A percentile compares a stretch with the other conserved stretches of the same genome.
These are phyloP conservation scores for Lathyrus aphaca DNA, from an alignment of 306 rosid genomes.

Conservation along the genomic window DNA sequence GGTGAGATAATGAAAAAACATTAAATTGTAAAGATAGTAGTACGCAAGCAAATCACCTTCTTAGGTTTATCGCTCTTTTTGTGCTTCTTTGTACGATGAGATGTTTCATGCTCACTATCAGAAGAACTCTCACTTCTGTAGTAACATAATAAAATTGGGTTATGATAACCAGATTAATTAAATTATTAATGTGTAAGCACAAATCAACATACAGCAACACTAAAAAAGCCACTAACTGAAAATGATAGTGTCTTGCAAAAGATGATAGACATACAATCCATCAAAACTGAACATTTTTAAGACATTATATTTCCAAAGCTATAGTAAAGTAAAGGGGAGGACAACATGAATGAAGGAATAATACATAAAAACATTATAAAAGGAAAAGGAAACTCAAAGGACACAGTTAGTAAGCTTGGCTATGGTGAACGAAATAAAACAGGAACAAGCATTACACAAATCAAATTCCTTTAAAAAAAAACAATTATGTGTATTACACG, in stretches of 20 bases:
- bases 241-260: background rate
- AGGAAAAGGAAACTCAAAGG: too few relatives aligned
- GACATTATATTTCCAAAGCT: too few relatives aligned
- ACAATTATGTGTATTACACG: background rate
- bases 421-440: too few relatives aligned
- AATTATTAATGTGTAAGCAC: background rate
- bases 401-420: too few relatives aligned
- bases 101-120: slow-evolving; percentile 69
- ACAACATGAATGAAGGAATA: slow-evolving; percentile 4
- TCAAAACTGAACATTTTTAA: background rate
- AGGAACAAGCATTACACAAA: background rate
- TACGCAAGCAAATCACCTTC: slow-evolving; percentile 56
- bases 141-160: slow-evolving; percentile 16
- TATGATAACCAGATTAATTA: slow-evolving; percentile 25
- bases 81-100: slow-evolving; percentile 74
- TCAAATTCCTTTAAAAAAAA: background rate
- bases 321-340: too few relatives aligned
- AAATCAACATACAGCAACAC: background rate
- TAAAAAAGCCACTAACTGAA: background rate
- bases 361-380: too few relatives aligned
- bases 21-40: slow-evolving; percentile 14
- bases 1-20: slow-evolving; percentile 19
- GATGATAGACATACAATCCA: slow-evolving; percentile 9
- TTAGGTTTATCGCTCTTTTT: slow-evolving; percentile 72
- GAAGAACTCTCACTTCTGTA: slow-evolving; percentile 70